Conservation (phyloP, 441 rosid genomes). For the Populus hybrid region DNA sequence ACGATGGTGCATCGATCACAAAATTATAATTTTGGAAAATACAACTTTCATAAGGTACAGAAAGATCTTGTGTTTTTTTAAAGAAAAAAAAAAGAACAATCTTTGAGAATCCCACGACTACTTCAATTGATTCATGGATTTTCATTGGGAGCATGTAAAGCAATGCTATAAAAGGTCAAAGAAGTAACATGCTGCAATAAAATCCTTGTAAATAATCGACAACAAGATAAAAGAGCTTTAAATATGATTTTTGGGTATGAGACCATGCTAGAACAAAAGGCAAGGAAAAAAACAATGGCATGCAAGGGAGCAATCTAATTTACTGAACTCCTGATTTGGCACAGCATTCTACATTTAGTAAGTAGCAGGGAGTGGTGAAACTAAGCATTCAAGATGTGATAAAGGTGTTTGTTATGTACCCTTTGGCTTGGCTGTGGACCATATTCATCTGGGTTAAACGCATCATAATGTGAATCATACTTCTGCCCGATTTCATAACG, state of each 20-base stretch:
- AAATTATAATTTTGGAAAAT: slow-evolving; percentile 4
- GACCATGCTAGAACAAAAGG: neutral
- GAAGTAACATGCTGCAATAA: neutral
- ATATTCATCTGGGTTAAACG: slow-evolving; percentile 68
- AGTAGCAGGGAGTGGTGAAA: neutral
- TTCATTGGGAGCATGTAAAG: neutral
- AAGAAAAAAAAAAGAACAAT: neutral
- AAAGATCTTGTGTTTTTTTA: neutral
- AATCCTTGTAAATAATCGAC: neutral
- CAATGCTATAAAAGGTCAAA: neutral
- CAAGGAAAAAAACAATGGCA: neutral
- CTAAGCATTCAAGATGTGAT: slow-evolving; percentile 1
- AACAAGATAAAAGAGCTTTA: neutral
- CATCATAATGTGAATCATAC: slow-evolving; percentile 77
- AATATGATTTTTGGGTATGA: neutral
- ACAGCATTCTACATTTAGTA: neutral
- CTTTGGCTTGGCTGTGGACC: slow-evolving; percentile 85
- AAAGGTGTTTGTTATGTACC: slow-evolving; percentile 34
- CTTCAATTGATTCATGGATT: neutral
- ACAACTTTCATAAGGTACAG: neutral
- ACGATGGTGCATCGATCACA: slow-evolving; percentile 10
- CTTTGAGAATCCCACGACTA: neutral
- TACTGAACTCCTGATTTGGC: neutral
- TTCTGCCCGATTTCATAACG: slow-evolving; percentile 74
- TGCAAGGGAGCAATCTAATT: neutral